Evolutionary conservation across 2,329 filamentous ascomycete species (phyloP).

Genomic region (Sclerotinia sclerotiorum): DNA sequence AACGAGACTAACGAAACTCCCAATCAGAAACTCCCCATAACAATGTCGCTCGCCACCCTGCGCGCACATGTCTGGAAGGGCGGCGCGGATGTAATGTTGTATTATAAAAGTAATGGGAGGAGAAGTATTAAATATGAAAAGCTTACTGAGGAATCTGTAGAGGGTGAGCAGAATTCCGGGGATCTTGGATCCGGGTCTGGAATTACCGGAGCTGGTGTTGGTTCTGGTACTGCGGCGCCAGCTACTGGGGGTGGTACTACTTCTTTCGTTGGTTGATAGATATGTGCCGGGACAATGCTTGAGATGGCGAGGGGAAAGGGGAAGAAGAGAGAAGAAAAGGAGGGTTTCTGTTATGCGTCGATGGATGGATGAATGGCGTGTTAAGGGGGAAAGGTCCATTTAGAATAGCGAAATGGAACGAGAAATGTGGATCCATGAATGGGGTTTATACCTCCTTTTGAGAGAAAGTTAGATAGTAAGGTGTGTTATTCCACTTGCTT

Average conservation of each 20-base stretch:
- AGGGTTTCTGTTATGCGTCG: background rate
- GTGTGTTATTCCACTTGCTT: background rate
- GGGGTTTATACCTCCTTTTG: background rate
- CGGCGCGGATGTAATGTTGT: conserved; percentile 85
- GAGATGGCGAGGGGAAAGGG: background rate
- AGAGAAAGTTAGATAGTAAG: background rate
- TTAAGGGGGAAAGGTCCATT: background rate
- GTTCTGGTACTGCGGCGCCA: background rate
- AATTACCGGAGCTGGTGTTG: background rate
- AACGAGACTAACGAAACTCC: background rate
- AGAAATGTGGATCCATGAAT: background rate
- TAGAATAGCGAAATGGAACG: background rate
- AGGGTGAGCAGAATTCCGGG: background rate
- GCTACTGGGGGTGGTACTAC: background rate
- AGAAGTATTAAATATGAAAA: conserved; percentile 33
- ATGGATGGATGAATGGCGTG: background rate
- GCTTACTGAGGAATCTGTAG: background rate
- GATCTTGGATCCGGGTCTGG: background rate
- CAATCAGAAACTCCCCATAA: conserved; percentile 58
- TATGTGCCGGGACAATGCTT: background rate
- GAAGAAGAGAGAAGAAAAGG: background rate
- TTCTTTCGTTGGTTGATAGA: background rate
- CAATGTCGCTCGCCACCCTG: conserved; percentile 92
- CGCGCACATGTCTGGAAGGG: conserved; percentile 92
- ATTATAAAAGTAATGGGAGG: conserved; percentile 89